These are phyloP conservation scores for Aspergillus leporis DNA, from an alignment of 495 filamentous ascomycete species.

Conservation along the genomic window DNA sequence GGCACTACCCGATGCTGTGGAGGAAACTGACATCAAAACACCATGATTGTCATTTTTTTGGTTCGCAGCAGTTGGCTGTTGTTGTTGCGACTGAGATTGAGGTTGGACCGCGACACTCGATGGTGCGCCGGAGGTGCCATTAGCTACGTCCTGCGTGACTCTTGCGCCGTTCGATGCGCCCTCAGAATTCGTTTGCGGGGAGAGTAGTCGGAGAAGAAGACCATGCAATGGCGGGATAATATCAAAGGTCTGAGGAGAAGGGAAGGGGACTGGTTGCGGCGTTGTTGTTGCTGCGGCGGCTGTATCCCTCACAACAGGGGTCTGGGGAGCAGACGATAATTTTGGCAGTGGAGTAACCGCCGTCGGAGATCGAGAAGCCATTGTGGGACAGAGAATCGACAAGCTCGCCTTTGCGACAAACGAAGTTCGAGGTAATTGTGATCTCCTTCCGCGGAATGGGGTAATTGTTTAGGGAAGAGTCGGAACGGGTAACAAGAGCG, in stretches of 20 bases:
- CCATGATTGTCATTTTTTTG: slow-evolving; percentile 21
- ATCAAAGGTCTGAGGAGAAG: slow-evolving; percentile 68
- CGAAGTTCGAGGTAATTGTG: background rate
- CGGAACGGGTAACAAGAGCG: slow-evolving; percentile 29
- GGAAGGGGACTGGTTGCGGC: slow-evolving; percentile 54
- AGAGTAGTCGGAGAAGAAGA: slow-evolving; percentile 72
- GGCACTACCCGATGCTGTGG: slow-evolving; percentile 14
- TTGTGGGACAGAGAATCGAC: slow-evolving; percentile 16
- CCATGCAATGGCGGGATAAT: slow-evolving; percentile 78
- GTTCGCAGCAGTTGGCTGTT: slow-evolving; percentile 15
- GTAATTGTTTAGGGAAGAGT: slow-evolving; percentile 42
- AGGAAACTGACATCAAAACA: slow-evolving; percentile 25
- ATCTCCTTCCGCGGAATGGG: slow-evolving; percentile 14
- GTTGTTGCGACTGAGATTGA: slow-evolving; percentile 33
- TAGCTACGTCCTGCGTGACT: slow-evolving; percentile 27
- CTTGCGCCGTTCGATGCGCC: slow-evolving; percentile 17
- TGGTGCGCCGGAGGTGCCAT: slow-evolving; percentile 21
- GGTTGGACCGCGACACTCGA: slow-evolving; percentile 21
- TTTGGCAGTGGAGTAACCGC: slow-evolving; percentile 40
- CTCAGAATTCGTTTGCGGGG: slow-evolving; percentile 24
- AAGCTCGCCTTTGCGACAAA: background rate
- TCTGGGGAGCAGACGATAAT: slow-evolving; percentile 43
- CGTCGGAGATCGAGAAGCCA: slow-evolving; percentile 43
- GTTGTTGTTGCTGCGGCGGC: slow-evolving; percentile 34
- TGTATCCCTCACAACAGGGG: slow-evolving; percentile 30